Base-by-base conservation (phyloP, 2,329 filamentous ascomycete species). In the Beauveria sp. region DNA sequence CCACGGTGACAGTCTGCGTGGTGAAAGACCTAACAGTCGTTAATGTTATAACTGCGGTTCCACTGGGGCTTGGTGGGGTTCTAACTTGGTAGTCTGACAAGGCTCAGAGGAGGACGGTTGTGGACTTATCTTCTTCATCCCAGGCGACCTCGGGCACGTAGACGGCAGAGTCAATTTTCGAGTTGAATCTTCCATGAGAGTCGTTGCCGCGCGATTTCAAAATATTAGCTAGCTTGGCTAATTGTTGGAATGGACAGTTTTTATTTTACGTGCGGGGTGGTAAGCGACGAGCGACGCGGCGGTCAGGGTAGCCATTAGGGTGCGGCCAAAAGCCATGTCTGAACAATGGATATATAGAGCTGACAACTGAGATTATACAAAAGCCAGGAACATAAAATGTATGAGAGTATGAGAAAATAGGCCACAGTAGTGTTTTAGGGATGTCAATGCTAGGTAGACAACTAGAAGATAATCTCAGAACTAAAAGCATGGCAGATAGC, bases 71-170 rank as follows among this genome's bases (percentile, higher is more conserved):
- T 14, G 54, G 55, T 20, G 51, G 3, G 6, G 30, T 50, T 24
- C 50, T 44, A 44, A 24, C 37, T 10, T 16, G 44, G 28, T 56
- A 61, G 1, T 55, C 24, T 2, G 53, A 51, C 5, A 56, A 66
- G 53, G 55, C 62, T 64, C 12, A 56, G 55, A 20, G 62, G 62
- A 30, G 64, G 51, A 14, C 68, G 8, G 76, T 81, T 46, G 75
- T 77, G 63, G 85, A 65, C 3, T 78, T 75, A n/a, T 79, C 75
- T 60, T 84, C 84, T 67, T 89, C 79, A 51, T 88, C 82, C 71
- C 82, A 88, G 67, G 88, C 77, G 55, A 81, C 75, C 62, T 80
- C 74, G 6, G 78, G 75, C 10, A 76, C 65, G 44, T 78, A 73
- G 44, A 77, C 79, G 14, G 76, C 70, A 37, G 69, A 69, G 50